Evolutionary conservation across 2,329 filamentous ascomycete species (phyloP), one percentile per base, ranked within the genome.

Genomic region (Talaromyces pinophilus): DNA sequence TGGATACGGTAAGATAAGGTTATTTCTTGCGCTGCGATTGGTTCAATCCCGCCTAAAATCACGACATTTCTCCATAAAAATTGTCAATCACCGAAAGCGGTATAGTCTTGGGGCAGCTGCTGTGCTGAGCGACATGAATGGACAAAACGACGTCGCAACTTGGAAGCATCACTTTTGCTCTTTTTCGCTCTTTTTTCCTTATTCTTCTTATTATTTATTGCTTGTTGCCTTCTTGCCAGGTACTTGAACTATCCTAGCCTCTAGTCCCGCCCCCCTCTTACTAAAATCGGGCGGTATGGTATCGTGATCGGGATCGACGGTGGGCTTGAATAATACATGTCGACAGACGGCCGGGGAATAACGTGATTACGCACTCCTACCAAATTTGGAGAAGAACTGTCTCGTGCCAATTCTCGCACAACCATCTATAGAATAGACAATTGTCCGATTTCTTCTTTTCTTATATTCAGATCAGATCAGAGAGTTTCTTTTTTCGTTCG

Each of bases 61-160:
- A 78, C 77, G 77, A 79, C 77, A 79, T 79, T 78, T 78, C 75
- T 74, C 76, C 77, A 78, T 78, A 75, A 69, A 72, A 79, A 79
- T 75, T 77, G 74, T 77, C 77, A 77, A 79, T 79, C 75, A 69
- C 68, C 71, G 72, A 75, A 74, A 67, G 7, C 54, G 52, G 52
- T 17, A n/a, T 64, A 50, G 61, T n/a, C 33, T 13, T 22, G 30
- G 55, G 33, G 55, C 55, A 54, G 54, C 54, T 57, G 54, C 22
- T 22, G 54, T 30, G 54, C n/a, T 38, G 54, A 17, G 28, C 44
- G 11, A 38, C 30, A 50, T 64, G 33, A 55, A 42, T 63, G 40
- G 52, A 57, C 54, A 22, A 38, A 57, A 22, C 46, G 50, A 22
- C 54, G 30, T 69, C 63, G 52, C 46, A 59, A 46, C 50, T 64